Conservation (phyloP, 2,329 filamentous ascomycete species). For the Fusarium sp. region DNA sequence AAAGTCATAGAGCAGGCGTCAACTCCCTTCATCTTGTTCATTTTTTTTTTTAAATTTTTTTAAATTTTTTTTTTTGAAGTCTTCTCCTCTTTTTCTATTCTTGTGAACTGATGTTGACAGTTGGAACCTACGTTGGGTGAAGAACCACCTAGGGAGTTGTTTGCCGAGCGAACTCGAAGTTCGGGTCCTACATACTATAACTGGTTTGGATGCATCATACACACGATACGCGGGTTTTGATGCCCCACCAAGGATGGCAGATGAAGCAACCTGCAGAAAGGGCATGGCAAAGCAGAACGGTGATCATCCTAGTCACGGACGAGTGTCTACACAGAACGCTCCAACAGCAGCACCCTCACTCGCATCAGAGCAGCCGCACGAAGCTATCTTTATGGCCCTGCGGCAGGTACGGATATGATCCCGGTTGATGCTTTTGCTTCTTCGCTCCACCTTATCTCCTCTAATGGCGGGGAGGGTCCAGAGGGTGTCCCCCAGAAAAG, state of each 20-base stretch:
- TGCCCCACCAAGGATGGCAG: slow-evolving; percentile 19
- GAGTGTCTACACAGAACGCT: slow-evolving; percentile 25
- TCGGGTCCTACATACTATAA: slow-evolving; percentile 6
- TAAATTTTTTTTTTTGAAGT: not conserved
- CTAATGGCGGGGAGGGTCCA: slow-evolving; percentile 30
- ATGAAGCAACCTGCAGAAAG: slow-evolving; percentile 31
- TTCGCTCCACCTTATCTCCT: slow-evolving; percentile 41
- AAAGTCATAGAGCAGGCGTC: not conserved
- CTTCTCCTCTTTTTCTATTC: not conserved
- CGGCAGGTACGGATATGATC: slow-evolving; percentile 45
- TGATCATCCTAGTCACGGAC: slow-evolving; percentile 26
- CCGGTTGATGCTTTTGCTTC: slow-evolving; percentile 46
- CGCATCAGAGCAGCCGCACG: slow-evolving; percentile 8
- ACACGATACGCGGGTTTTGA: slow-evolving; percentile 17
- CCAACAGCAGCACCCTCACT: slow-evolving; percentile 13
- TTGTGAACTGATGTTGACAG: not conserved
- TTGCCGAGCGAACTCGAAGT: slow-evolving; percentile 2
- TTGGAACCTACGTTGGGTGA: not conserved
- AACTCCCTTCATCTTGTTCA: not conserved
- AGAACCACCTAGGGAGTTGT: not conserved
- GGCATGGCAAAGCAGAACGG: slow-evolving; percentile 33
- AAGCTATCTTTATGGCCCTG: slow-evolving; percentile 38
- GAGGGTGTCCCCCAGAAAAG: slow-evolving; percentile 25
- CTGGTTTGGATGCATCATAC: slow-evolving; percentile 33
- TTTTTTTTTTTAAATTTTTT: not conserved